phyloP scores from a whole-genome alignment of 352 stramenopile species.

The Globisporangium heterothallicum region DNA sequence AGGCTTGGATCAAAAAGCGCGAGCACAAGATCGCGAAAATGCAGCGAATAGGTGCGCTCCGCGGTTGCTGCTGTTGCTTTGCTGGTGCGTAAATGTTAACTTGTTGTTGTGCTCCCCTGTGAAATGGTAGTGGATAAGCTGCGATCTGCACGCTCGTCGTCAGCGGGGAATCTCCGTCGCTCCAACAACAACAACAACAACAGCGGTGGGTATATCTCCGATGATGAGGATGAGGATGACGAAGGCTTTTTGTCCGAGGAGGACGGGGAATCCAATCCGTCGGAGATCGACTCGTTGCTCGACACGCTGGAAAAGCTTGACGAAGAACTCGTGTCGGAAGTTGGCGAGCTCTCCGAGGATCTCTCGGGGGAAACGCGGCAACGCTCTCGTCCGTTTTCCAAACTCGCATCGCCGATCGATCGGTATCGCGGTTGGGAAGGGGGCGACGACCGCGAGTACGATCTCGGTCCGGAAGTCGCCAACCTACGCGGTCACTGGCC shows the following conservation, averaged over 20 bases:
- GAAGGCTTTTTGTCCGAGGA: constrained; percentile 5
- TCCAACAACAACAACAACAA: constrained; percentile 9
- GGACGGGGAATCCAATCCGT: constrained; percentile 11
- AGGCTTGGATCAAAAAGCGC: constrained; percentile 42
- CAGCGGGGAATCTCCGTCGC: neutral
- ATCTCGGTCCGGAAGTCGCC: constrained; percentile 1
- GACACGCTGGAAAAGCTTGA: constrained; percentile 19
- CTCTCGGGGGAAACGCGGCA: neutral
- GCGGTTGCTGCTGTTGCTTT: neutral
- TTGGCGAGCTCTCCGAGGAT: constrained; percentile 16
- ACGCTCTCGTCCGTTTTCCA: neutral
- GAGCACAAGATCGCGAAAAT: constrained; percentile 42
- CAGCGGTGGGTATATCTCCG: constrained; percentile 4
- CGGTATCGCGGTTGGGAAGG: constrained; percentile 8
- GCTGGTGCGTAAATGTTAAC: neutral
- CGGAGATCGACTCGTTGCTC: constrained; percentile 15
- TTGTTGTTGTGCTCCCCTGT: neutral
- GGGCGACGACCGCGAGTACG: neutral
- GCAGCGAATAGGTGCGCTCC: constrained; percentile 19
- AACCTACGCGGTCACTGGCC: constrained; percentile 2
- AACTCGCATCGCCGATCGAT: constrained; percentile 3
- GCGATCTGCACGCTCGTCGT: neutral
- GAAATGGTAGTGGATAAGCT: constrained; percentile 8
- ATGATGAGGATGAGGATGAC: constrained; percentile 1
- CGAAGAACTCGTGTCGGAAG: constrained; percentile 19